Conservation (phyloP, 805 yeast genomes). For the Kuraishia hungarica region DNA sequence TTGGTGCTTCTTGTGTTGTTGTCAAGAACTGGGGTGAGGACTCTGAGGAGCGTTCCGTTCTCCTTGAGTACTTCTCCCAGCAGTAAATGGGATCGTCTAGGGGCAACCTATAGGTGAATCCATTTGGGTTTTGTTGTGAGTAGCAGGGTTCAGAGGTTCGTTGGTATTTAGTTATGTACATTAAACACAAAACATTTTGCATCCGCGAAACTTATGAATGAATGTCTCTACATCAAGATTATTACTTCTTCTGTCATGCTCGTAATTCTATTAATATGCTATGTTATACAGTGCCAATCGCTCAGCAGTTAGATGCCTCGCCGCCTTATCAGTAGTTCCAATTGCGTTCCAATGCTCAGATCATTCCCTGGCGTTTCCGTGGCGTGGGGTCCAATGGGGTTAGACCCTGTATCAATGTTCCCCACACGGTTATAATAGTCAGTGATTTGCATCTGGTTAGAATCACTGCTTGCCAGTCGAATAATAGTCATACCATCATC, state of each 20-base stretch:
- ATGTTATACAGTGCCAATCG: background rate
- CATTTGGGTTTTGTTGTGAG: background rate
- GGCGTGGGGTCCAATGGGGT: background rate
- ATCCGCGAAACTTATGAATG: background rate
- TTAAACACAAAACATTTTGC: background rate
- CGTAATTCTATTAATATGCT: background rate
- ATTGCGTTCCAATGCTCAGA: background rate
- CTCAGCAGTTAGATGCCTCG: background rate
- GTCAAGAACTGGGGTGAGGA: slow-evolving; percentile 99
- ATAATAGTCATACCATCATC: slow-evolving; percentile 16
- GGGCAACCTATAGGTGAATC: background rate
- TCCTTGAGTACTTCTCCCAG: slow-evolving; percentile 92
- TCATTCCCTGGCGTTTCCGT: background rate
- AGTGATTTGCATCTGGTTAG: slow-evolving; percentile 15
- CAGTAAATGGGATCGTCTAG: slow-evolving; percentile 36
- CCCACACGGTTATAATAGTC: slow-evolving; percentile 13
- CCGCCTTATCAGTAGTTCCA: background rate
- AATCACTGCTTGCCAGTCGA: background rate
- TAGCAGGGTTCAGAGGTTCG: background rate
- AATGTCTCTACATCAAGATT: background rate
- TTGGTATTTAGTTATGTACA: background rate
- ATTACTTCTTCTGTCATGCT: background rate
- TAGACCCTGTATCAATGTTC: background rate
- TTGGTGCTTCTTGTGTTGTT: slow-evolving; percentile 99
- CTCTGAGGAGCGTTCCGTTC: slow-evolving; percentile 93